These are phyloP conservation scores for Hapsidospora chrysogenum DNA, from an alignment of 495 filamentous ascomycete species.

Conservation along the genomic window DNA sequence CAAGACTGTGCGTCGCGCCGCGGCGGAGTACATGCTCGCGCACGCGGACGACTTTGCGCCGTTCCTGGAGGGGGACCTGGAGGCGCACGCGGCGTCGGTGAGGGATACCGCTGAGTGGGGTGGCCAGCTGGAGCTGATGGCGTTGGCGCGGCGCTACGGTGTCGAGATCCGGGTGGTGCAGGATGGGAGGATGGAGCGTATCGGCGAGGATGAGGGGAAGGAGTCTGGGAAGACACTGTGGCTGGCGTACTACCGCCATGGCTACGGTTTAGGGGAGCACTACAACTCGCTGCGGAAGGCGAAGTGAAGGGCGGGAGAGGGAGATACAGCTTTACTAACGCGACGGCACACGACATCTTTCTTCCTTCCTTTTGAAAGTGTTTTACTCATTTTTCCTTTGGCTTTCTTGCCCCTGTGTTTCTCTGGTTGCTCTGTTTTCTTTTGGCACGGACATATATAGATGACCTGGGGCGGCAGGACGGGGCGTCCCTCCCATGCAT, in stretches of 20 bases:
- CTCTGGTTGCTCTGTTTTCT: neutral
- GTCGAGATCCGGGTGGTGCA: constrained; percentile 79
- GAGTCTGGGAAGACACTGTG: constrained; percentile 39
- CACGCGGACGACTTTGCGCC: constrained; percentile 38
- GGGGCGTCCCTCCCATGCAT: too few relatives aligned
- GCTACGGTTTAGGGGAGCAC: constrained; percentile 86
- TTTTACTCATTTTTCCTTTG: too few relatives aligned
- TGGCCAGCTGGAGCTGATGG: constrained; percentile 75
- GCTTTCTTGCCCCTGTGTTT: too few relatives aligned
- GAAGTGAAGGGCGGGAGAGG: too few relatives aligned
- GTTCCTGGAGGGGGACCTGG: constrained; percentile 67
- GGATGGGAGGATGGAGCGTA: constrained; percentile 62
- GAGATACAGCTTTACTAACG: too few relatives aligned
- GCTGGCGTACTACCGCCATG: constrained; percentile 90
- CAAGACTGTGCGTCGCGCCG: constrained; percentile 32
- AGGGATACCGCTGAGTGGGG: constrained; percentile 92
- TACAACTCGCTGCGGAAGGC: constrained; percentile 70
- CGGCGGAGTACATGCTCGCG: constrained; percentile 37
- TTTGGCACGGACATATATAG: neutral
- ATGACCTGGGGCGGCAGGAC: too few relatives aligned
- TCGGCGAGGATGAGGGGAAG: constrained; percentile 28
- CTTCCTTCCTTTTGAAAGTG: too few relatives aligned
- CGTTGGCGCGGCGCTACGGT: constrained; percentile 66
- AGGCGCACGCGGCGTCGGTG: constrained; percentile 58
- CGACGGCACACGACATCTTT: too few relatives aligned